Conservation (phyloP, 768 basidiomycete genomes). For the Termitomyces sp. region DNA sequence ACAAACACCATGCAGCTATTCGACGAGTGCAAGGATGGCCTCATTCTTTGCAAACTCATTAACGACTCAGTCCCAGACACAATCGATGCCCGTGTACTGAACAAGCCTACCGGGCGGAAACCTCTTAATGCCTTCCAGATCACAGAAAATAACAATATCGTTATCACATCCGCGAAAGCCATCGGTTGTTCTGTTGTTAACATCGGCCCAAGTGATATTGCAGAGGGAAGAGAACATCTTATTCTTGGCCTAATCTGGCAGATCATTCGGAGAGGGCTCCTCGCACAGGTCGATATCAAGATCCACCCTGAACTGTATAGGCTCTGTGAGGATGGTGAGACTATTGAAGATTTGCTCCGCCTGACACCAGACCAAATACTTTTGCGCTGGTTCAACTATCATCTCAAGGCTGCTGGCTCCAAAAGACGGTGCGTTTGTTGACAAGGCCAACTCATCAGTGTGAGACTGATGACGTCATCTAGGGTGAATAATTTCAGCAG, state of each 20-base stretch:
- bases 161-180: conserved; percentile 95
- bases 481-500: conserved; percentile 98
- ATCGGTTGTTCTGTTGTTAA: conserved; percentile 99
- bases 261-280: conserved; percentile 88
- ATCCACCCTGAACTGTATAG: conserved; percentile 95
- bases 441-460: background rate
- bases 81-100: conserved; percentile 96
- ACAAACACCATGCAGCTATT: conserved; percentile 98
- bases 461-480: conserved; percentile 11
- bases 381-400: conserved; percentile 98
- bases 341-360: conserved; percentile 89
- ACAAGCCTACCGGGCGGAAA: conserved; percentile 77
- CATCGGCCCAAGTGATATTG: conserved; percentile 89
- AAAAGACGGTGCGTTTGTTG: conserved; percentile 54
- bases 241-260: conserved; percentile 99
- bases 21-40: conserved; percentile 92
- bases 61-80: conserved; percentile 99
- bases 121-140: conserved; percentile 97
- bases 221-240: conserved; percentile 92
- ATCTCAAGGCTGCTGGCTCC: conserved; percentile 94
- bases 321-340: conserved; percentile 95
- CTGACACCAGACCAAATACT: conserved; percentile 97
- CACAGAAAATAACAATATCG: conserved; percentile 99
- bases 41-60: conserved; percentile 97
- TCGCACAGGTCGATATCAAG: conserved; percentile 96